Evolutionary conservation across 2,329 filamentous ascomycete genomes (phyloP).

Genomic region (Arachnomyces sp.): DNA sequence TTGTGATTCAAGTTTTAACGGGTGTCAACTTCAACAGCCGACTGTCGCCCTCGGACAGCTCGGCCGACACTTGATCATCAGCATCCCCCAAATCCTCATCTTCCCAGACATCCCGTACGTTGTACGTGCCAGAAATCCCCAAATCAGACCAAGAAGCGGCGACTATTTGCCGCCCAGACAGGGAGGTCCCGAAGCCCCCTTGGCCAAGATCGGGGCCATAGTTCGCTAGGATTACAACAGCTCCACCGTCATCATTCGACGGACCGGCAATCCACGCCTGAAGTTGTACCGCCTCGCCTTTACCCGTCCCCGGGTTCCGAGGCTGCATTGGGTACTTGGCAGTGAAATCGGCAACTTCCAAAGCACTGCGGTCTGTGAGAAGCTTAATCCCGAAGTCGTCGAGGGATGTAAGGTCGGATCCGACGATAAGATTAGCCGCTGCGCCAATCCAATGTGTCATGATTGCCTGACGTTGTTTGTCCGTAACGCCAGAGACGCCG

Average conservation of each 20-base stretch:
- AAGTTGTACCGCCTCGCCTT: slow-evolving; percentile 15
- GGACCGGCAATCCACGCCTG: slow-evolving; percentile 23
- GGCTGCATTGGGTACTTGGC: slow-evolving; percentile 20
- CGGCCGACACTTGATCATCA: not conserved
- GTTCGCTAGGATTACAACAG: slow-evolving; percentile 19
- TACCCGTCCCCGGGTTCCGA: slow-evolving; percentile 15
- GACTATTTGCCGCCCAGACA: slow-evolving; percentile 15
- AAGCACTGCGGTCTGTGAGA: slow-evolving; percentile 12
- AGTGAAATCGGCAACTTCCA: slow-evolving; percentile 16
- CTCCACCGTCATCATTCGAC: slow-evolving; percentile 7
- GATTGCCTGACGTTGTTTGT: slow-evolving; percentile 18
- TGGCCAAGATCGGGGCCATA: slow-evolving; percentile 18
- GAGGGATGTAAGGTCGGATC: slow-evolving; percentile 19
- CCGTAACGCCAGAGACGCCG: slow-evolving; percentile 17
- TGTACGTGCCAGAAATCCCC: slow-evolving; percentile 9
- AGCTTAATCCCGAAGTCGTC: slow-evolving; percentile 18
- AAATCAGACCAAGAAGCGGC: slow-evolving; percentile 16
- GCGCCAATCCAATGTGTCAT: slow-evolving; percentile 25
- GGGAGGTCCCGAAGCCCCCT: slow-evolving; percentile 16
- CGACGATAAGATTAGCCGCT: slow-evolving; percentile 20
- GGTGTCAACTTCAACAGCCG: not conserved
- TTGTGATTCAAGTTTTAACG: too few relatives aligned
- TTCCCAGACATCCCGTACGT: slow-evolving; percentile 1
- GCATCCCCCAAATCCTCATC: not conserved
- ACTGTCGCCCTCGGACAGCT: not conserved